Evolutionary conservation across 2,329 filamentous ascomycete species (phyloP).

Genomic region (Calonectria honghensis): DNA sequence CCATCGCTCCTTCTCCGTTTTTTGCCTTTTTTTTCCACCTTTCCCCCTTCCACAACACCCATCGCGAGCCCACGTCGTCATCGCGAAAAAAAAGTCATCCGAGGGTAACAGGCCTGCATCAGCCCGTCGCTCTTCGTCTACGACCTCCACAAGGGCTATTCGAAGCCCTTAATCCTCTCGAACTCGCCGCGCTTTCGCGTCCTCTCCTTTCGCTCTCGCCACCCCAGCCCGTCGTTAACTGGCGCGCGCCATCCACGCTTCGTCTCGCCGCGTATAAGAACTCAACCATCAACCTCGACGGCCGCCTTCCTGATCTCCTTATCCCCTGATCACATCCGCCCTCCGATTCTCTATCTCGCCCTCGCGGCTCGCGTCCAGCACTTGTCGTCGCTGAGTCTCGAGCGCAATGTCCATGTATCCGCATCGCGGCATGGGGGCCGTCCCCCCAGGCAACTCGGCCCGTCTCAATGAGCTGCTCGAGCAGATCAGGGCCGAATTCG

Average conservation of each 20-base stretch:
- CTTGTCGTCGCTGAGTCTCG: slow-evolving; percentile 46
- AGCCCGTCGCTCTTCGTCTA: slow-evolving; percentile 35
- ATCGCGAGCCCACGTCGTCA: slow-evolving; percentile 45
- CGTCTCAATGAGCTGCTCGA: slow-evolving; percentile 95
- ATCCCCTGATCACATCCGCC: slow-evolving; percentile 27
- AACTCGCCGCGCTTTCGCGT: slow-evolving; percentile 46
- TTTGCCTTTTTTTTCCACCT: slow-evolving; percentile 54
- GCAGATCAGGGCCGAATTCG: slow-evolving; percentile 92
- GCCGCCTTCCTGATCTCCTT: slow-evolving; percentile 12
- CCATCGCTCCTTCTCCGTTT: slow-evolving; percentile 54
- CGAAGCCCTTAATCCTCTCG: slow-evolving; percentile 25
- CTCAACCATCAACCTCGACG: slow-evolving; percentile 34
- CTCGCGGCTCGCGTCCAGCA: slow-evolving; percentile 44
- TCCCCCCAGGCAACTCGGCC: slow-evolving; percentile 74
- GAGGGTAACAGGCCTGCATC: slow-evolving; percentile 37
- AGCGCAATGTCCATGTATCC: slow-evolving; percentile 86
- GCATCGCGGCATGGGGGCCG: slow-evolving; percentile 87
- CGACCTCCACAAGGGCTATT: slow-evolving; percentile 35
- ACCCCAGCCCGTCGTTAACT: slow-evolving; percentile 43
- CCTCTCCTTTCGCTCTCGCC: slow-evolving; percentile 48
- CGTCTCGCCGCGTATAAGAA: slow-evolving; percentile 35
- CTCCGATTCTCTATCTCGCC: slow-evolving; percentile 25
- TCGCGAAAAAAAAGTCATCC: slow-evolving; percentile 44
- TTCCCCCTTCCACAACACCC: slow-evolving; percentile 56
- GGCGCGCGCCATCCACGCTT: slow-evolving; percentile 47